Base-by-base conservation (phyloP, 192 early-diverging fungal genomes). In the Coemansia sp. region DNA sequence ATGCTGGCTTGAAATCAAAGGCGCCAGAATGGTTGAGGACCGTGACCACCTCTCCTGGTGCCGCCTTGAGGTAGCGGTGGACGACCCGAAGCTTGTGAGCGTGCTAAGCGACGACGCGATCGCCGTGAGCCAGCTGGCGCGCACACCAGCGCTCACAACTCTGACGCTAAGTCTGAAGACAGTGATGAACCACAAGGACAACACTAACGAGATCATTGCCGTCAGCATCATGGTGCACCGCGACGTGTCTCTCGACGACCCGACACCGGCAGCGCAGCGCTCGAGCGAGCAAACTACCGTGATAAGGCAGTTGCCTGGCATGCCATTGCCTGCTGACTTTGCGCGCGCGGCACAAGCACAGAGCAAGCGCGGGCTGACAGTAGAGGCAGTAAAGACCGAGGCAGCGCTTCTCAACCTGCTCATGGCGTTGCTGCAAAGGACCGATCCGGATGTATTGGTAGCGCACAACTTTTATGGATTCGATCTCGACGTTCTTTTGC, bases 401-500 rank as follows among this genome's bases (percentile, higher is more conserved):
- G 65, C 77, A 5, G 82, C 88, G 2, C 65, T 99, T 39, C 80
- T 99, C 10, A 89, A 90, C 56, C 84, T 77, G 39, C 52, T 99
- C 29, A 26, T 60, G 70, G 91, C 89, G 9, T 77, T 81, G 8
- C 80, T 99, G 33, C 82, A 91, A 34, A 65, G 68, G 17, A 27
- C 66, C 9, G 97, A 99, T 54, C 94, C 97, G 0, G 97, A 99
- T 73, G 77, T 99, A 0, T 70, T 99, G 51, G 88, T 95, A 8
- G 92, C 94, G 14, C 97, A 99, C 80, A 97, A 97, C 55, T 92
- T 99, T 78, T 81, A 91, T 52, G 94, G 94, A 10, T 95, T 96
- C 62, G 91, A 92, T 60, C 77, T 99, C 26, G 93, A 94, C 55
- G 87, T 98, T 8, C 73, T 99, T 2, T 69, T 98, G 39, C 90